These are phyloP conservation scores for Sonneratia caseolaris DNA, from an alignment of 345 rosid genomes.

Conservation along the genomic window DNA sequence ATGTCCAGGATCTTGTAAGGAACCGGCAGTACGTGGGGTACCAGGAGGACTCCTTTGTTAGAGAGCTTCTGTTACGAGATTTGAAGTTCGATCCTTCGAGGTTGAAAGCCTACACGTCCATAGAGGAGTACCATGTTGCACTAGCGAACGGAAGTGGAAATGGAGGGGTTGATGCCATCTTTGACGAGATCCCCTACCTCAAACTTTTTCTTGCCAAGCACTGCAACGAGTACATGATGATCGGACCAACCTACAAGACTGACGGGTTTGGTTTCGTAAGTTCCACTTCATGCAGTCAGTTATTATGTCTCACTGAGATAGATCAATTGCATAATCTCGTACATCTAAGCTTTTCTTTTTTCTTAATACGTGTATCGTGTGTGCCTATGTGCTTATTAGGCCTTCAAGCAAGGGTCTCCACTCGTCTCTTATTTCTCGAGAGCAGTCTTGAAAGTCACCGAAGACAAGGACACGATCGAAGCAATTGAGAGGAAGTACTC, in stretches of 20 bases:
- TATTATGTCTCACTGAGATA: background rate
- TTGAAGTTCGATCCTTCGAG: conserved; percentile 9
- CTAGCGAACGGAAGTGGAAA: conserved; percentile 12
- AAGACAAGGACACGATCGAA: conserved; percentile 15
- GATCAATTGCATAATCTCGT: too few relatives aligned
- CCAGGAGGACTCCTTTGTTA: conserved; percentile 20
- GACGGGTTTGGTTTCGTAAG: conserved; percentile 2
- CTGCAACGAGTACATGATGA: conserved; percentile 21
- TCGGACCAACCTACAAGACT: conserved; percentile 17
- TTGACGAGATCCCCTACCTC: conserved; percentile 37
- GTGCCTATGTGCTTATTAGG: conserved; percentile 13
- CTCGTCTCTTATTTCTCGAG: conserved; percentile 28
- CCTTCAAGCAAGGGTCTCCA: conserved; percentile 28
- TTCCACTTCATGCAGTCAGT: background rate
- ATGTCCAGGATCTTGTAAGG: conserved; percentile 6
- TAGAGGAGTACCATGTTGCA: conserved; percentile 17
- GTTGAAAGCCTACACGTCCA: conserved; percentile 5
- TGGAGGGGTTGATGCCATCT: conserved; percentile 21
- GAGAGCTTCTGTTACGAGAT: background rate
- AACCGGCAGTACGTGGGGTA: conserved; percentile 24
- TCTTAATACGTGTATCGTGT: background rate
- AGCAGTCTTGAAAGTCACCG: conserved; percentile 35
- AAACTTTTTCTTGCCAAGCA: conserved; percentile 28
- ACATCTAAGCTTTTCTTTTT: too few relatives aligned
- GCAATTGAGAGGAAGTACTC: conserved; percentile 11